Evolutionary conservation across 1,139 yeast species (phyloP).

Genomic region (Trichomonascaceae sp.): DNA sequence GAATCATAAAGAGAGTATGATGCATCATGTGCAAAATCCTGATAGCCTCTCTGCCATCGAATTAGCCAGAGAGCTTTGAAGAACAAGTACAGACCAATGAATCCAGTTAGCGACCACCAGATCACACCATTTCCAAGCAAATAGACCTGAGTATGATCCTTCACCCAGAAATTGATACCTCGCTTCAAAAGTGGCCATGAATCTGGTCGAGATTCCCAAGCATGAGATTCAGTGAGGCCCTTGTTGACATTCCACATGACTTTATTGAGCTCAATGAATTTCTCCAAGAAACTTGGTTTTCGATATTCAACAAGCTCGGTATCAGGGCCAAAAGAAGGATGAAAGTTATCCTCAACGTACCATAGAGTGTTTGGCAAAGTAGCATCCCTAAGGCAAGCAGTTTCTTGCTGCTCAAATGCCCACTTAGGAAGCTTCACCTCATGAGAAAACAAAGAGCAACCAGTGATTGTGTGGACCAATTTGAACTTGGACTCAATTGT

Average conservation of each 20-base stretch:
- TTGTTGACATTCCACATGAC: slow-evolving; percentile 90
- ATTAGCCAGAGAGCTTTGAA: slow-evolving; percentile 52
- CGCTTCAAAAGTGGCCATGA: slow-evolving; percentile 86
- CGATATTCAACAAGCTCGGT: slow-evolving; percentile 59
- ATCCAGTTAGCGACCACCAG: slow-evolving; percentile 79
- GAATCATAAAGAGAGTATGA: slow-evolving; percentile 65
- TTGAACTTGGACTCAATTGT: slow-evolving; percentile 83
- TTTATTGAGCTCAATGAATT: slow-evolving; percentile 70
- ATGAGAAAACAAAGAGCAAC: slow-evolving; percentile 84
- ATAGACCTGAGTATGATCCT: slow-evolving; percentile 71
- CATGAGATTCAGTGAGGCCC: slow-evolving; percentile 78
- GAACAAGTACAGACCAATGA: slow-evolving; percentile 48
- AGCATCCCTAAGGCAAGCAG: slow-evolving; percentile 84
- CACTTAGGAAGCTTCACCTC: slow-evolving; percentile 83
- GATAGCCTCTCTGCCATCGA: slow-evolving; percentile 61
- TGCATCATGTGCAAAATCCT: slow-evolving; percentile 40
- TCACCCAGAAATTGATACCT: slow-evolving; percentile 94
- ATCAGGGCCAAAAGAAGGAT: slow-evolving; percentile 34
- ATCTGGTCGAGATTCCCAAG: slow-evolving; percentile 80
- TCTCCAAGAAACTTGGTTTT: slow-evolving; percentile 56
- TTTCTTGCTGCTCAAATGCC: slow-evolving; percentile 98
- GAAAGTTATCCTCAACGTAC: slow-evolving; percentile 74
- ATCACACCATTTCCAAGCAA: slow-evolving; percentile 83
- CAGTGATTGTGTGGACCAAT: slow-evolving; percentile 83
- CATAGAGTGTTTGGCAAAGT: slow-evolving; percentile 67